Base-by-base conservation (phyloP, 1,284 basidiomycete genomes). In the Neonothopanus nambi region DNA sequence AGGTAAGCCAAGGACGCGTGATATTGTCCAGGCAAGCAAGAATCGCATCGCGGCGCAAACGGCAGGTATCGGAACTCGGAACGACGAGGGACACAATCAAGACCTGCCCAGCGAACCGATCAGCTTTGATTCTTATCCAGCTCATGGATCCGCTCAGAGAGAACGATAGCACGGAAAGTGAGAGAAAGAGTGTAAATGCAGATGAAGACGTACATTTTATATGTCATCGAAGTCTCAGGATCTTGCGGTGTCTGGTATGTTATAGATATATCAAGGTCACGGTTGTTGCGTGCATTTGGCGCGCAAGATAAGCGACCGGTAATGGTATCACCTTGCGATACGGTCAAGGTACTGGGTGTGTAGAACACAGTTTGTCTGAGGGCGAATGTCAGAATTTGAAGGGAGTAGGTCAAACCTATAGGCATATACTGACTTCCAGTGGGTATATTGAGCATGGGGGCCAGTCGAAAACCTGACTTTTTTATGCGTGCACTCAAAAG, bases 401-500 rank as follows among this genome's bases (percentile, higher is more conserved):
- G 40, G 11, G 38, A 37, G 18, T 18, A 41, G 20, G 23, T 40
- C 13, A 41, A 45, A 51, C 18, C 24, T 46, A 38, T 57, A 24
- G 44, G 35, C 33, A 54, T n/a, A 5, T 20, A 81, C 89, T 65
- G 63, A 91, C 89, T 97, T 97, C 93, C 93, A 95, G 73, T 96
- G 94, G 17, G 95, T 97, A 79, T 97, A 96, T 72, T 93, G 91
- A 50, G 94, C 91, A 64, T 98, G 95, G 9, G 95, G 95, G 20
- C 95, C 95, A 17, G 95, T 98, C 48, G 91, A 94, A 74, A 98
- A 98, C 65, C 87, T 87, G 60, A 97, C 88, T 63, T 93, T 93
- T 73, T 95, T 98, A 79, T 99, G 97, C 58, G 94, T 95, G 68
- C 92, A 95, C 55, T 93, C 89, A 74, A 99, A 99, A 45, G 86